Evolutionary conservation across 768 basidiomycete species (phyloP), one percentile per base, ranked within the genome.

Genomic region (Naganishia kalamii): DNA sequence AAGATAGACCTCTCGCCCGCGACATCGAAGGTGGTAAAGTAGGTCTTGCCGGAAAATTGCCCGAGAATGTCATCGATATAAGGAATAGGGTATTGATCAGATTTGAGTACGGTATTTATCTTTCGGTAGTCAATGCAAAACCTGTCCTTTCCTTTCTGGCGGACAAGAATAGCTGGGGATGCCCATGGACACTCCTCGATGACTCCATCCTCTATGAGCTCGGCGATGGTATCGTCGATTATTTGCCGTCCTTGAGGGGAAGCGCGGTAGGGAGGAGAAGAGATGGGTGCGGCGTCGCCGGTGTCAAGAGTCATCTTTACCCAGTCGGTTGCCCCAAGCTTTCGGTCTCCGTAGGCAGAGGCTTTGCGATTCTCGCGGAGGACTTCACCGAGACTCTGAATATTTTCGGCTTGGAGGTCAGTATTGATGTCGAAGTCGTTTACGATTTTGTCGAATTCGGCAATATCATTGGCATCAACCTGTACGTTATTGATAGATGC

Each of bases 31-130:
- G 59, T 60, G 19, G 65, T 47, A 46, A 61, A 61, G 29, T 60
- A 66, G 10, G 25, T n/a, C 21, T 57, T 54, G 21, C 63, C 63
- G 11, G 35, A 25, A 43, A 65, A 57, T 35, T 52, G 51, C 8
- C 37, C 23, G 5, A 54, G 30, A 11, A 60, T 60, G 29, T 65
- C 64, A 50, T 61, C 65, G 57, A 61, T 60, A 10, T 59, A 4
- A 21, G 57, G 65, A 50, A 66, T 49, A 30, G 65, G 59, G 47
- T 66, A 66, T 30, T 60, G 59, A 51, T 66, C 65, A 29, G 65
- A 30, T 51, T 25, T 61, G 6, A 30, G 27, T 44, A 61, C 59
- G 17, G 49, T 41, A 48, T 66, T 66, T 10, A 66, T 21, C 32
- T 61, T 66, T 25, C 59, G 32, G 43, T 61, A 66, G 33, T 66